Conservation (phyloP, 2,329 filamentous ascomycete species). For the Fusarium metavorans region DNA sequence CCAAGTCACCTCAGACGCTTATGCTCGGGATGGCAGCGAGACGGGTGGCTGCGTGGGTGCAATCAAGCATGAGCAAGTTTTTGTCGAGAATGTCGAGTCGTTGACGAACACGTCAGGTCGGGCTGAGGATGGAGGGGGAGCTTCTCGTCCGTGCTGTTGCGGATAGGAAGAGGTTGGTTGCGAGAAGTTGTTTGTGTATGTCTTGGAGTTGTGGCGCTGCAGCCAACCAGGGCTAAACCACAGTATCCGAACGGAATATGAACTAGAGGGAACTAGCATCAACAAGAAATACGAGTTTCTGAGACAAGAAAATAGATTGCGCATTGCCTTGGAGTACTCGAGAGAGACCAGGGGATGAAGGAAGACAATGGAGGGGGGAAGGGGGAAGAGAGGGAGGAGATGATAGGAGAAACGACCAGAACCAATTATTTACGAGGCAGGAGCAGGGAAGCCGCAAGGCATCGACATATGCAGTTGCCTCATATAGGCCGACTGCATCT, state of each 20-base stretch:
- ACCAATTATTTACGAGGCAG: not conserved
- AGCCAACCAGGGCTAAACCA: not conserved
- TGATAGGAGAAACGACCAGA: not conserved
- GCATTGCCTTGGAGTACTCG: not conserved
- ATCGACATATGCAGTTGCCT: conserved; percentile 1
- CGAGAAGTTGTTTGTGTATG: not conserved
- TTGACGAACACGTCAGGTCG: conserved; percentile 7
- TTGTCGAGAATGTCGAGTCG: not conserved
- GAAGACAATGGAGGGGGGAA: not conserved
- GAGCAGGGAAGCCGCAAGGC: conserved; percentile 4
- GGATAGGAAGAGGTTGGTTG: not conserved
- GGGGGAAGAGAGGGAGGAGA: not conserved
- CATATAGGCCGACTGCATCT: conserved; percentile 29
- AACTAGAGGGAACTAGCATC: not conserved
- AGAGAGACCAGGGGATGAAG: not conserved
- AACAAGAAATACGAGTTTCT: not conserved
- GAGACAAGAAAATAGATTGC: not conserved
- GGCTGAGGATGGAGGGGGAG: not conserved
- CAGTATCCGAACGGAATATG: not conserved
- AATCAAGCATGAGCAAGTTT: conserved; percentile 6
- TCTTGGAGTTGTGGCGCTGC: not conserved
- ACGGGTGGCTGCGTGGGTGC: conserved; percentile 30
- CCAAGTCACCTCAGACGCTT: not conserved
- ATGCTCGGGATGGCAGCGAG: not conserved
- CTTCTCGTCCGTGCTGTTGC: not conserved